Conservation (phyloP, 345 rosid genomes). For the Salix viminalis region DNA sequence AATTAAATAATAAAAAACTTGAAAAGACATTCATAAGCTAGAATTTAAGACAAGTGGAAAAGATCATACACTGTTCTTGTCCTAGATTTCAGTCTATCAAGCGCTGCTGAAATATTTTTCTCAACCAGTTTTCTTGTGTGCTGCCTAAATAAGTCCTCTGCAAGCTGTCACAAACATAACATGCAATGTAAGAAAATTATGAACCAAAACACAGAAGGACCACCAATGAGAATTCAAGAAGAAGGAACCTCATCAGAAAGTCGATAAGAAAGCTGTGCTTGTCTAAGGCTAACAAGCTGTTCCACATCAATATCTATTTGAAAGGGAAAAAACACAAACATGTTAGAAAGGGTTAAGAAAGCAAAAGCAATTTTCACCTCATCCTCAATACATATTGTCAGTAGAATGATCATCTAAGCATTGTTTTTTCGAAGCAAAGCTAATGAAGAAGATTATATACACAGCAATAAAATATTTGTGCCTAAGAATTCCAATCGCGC, state of each 20-base stretch:
- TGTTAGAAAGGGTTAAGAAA: neutral
- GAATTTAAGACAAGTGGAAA: constrained; percentile 4
- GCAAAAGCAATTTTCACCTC: neutral
- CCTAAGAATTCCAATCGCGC: neutral
- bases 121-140: constrained; percentile 58
- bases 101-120: constrained; percentile 65
- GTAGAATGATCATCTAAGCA: neutral
- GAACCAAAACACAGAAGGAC: neutral
- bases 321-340: neutral
- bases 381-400: neutral
- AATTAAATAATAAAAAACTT: neutral
- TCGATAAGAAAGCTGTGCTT: constrained; percentile 56
- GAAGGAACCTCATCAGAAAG: constrained; percentile 82
- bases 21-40: neutral
- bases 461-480: neutral
- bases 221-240: constrained; percentile 7
- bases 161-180: constrained; percentile 53
- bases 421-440: neutral
- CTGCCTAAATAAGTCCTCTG: constrained; percentile 75
- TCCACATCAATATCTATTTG: constrained; percentile 52
- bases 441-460: neutral
- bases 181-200: neutral
- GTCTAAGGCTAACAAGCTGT: constrained; percentile 76
- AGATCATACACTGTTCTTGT: constrained; percentile 63
- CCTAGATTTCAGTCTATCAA: constrained; percentile 66